Evolutionary conservation across 192 early-diverging fungal species (phyloP).

Genomic region (Coemansia sp.): DNA sequence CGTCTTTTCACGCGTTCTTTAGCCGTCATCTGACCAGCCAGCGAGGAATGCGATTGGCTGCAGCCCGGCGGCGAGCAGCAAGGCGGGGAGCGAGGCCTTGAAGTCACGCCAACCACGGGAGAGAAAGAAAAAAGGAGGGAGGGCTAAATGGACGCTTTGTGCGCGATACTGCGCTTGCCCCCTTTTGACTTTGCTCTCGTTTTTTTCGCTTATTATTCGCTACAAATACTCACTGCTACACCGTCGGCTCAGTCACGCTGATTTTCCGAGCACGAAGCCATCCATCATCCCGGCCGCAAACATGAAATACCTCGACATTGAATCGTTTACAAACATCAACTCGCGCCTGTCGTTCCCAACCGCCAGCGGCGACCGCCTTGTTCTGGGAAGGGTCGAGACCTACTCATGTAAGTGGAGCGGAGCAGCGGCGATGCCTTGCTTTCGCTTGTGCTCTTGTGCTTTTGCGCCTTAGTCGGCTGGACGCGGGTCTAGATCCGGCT

Average conservation of each 20-base stretch:
- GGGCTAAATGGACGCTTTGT: constrained; percentile 2
- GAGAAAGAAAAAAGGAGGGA: neutral
- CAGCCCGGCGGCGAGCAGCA: neutral
- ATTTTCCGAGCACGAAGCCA: neutral
- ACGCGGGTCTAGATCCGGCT: neutral
- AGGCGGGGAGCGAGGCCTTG: neutral
- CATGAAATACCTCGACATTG: constrained; percentile 89
- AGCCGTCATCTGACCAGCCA: constrained; percentile 7
- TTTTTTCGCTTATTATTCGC: constrained; percentile 1
- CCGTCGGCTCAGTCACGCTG: no score
- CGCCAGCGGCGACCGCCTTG: constrained; percentile 73
- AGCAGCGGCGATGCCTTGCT: neutral
- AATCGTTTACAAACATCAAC: constrained; percentile 82
- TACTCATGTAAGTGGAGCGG: constrained; percentile 82
- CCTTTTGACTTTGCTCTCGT: constrained; percentile 4
- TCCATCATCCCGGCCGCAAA: neutral
- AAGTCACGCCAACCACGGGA: neutral
- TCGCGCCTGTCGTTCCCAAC: constrained; percentile 74
- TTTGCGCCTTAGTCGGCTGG: neutral
- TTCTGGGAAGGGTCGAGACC: constrained; percentile 83
- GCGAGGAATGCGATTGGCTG: constrained; percentile 1
- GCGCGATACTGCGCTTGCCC: neutral
- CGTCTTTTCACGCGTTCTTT: constrained; percentile 2
- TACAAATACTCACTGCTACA: neutral
- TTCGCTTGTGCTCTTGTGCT: neutral